Evolutionary conservation across 306 rosid species (phyloP), one percentile per base, ranked within the genome.

Genomic region (Mimosa bimucronata): DNA sequence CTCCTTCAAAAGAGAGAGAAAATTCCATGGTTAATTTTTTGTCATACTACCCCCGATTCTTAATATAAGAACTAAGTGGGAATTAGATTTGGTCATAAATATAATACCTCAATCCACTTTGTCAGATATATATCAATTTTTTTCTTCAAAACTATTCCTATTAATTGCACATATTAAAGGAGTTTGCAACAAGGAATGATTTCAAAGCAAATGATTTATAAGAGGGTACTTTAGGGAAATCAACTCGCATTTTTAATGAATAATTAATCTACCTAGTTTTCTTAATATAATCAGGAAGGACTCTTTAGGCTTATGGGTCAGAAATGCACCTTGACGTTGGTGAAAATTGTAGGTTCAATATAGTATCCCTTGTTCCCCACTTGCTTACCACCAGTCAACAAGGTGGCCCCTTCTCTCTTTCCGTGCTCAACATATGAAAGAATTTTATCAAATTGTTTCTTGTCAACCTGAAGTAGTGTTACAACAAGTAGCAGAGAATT

Each of bases 301-400:
- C 5, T 6, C 38, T 34, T 2, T 34, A 34, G 38, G 38, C 5
- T 34, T 34, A 34, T 79, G 41, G 42, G 55, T 65, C 52, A 38
- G 69, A 74, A 80, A 73, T 25, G 5, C 58, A 90, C 98, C 95
- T 90, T 85, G 34, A 91, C 94, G 66, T 91, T 78, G 55, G 90
- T 23, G 82, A 95, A 95, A 62, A 95, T 82, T n/a, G 99, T 95
- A 60, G 98, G 98, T 37, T 90, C 89, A 58, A 92, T 87, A 74
- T 91, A 95, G 83, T 92, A 95, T 8, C 98, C 98, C 71, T 85
- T 88, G 18, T 86, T 74, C 6, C 98, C 96, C 26, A 88, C 18
- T 55, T 82, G 83, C 64, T 86, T 92, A 3, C 98, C 98, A 0
- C 98, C 97, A 12, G 91, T 85, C 66, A 91, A 76, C 16, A 95